Conservation (phyloP, 164 flowering plant species). For the Chloranthus sessilifolius region DNA sequence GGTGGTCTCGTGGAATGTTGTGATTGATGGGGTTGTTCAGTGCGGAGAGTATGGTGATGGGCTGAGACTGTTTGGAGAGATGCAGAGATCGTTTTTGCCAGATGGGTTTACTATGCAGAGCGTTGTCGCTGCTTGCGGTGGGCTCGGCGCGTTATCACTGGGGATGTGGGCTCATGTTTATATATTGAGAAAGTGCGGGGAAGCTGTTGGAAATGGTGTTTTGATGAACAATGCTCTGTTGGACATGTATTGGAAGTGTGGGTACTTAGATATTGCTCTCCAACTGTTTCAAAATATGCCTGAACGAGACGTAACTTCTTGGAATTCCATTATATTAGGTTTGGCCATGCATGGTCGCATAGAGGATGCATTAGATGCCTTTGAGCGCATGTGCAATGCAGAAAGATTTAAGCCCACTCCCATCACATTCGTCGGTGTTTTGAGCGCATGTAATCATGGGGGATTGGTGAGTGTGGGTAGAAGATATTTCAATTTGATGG, state of each 20-base stretch:
- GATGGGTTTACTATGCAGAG: slow-evolving; percentile 67
- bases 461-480: slow-evolving; percentile 22
- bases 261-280: slow-evolving; percentile 41
- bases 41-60: slow-evolving; percentile 49
- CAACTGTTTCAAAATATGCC: slow-evolving; percentile 56
- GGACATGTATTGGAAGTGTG: slow-evolving; percentile 81
- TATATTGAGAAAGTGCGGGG: slow-evolving; percentile 30
- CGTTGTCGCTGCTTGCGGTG: slow-evolving; percentile 57
- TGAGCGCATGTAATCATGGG: slow-evolving; percentile 27
- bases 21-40: slow-evolving; percentile 55
- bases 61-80: slow-evolving; percentile 39
- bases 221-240: slow-evolving; percentile 44
- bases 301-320: slow-evolving; percentile 45
- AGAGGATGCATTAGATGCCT: slow-evolving; percentile 40
- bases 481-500: slow-evolving; percentile 21
- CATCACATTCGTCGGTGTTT: slow-evolving; percentile 21
- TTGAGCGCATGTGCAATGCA: slow-evolving; percentile 36
- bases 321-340: slow-evolving; percentile 71
- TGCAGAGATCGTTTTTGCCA: slow-evolving; percentile 43
- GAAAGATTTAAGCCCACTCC: slow-evolving; percentile 27
- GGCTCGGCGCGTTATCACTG: slow-evolving; percentile 44
- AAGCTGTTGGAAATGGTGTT: slow-evolving; percentile 30
- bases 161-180: slow-evolving; percentile 85
- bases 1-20: slow-evolving; percentile 68
- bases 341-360: slow-evolving; percentile 62